These are phyloP conservation scores for Boletus subcaerulescens DNA, from an alignment of 768 basidiomycete genomes.

Conservation along the genomic window DNA sequence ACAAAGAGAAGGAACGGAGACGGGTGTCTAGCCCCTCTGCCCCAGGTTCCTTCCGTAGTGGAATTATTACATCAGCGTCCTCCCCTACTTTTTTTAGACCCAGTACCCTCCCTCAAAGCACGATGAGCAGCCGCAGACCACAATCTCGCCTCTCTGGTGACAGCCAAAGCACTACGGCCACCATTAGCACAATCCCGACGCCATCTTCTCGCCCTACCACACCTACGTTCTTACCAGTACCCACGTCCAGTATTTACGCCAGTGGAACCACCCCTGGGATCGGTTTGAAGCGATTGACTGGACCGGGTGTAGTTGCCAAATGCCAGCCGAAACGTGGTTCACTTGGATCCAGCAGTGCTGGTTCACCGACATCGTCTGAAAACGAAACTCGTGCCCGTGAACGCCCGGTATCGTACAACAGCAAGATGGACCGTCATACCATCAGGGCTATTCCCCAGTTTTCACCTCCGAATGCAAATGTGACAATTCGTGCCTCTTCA, in stretches of 20 bases:
- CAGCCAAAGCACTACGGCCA: constrained; percentile 52
- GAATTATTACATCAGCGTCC: constrained; percentile 43
- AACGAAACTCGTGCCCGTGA: constrained; percentile 25
- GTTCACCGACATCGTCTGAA: constrained; percentile 31
- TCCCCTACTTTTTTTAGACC: constrained; percentile 45
- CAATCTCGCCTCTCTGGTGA: constrained; percentile 72
- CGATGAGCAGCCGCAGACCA: constrained; percentile 55
- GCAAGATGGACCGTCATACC: constrained; percentile 17
- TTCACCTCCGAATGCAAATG: constrained; percentile 41
- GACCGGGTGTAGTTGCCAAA: constrained; percentile 41
- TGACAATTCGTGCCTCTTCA: constrained; percentile 45
- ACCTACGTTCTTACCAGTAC: constrained; percentile 74
- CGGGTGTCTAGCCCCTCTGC: constrained; percentile 62
- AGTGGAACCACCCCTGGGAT: constrained; percentile 34
- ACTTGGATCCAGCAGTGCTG: constrained; percentile 44
- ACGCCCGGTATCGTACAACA: constrained; percentile 27
- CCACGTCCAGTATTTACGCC: constrained; percentile 50
- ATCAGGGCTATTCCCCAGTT: constrained; percentile 42
- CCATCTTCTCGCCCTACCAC: constrained; percentile 70
- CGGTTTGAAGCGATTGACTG: constrained; percentile 60
- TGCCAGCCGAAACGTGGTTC: constrained; percentile 58
- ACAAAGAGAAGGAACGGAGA: constrained; percentile 52
- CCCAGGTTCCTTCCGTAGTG: constrained; percentile 50
- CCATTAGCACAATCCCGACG: constrained; percentile 60
- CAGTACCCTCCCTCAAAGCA: constrained; percentile 43